Evolutionary conservation across 2,329 filamentous ascomycete species (phyloP).

Genomic region (Xylariaceae sp.): DNA sequence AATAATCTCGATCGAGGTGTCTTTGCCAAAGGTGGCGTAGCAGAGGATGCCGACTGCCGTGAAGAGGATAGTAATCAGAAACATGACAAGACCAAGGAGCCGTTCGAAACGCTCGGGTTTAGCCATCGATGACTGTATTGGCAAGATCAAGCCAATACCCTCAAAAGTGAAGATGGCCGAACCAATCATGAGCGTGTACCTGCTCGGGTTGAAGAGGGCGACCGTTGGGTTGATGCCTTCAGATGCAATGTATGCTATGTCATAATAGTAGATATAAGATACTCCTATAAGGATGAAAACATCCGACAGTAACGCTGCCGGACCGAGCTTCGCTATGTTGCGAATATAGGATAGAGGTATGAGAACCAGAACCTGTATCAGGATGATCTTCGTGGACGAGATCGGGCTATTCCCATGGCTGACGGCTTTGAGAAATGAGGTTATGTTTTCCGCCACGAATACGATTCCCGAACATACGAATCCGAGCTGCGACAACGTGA

Average conservation of each 20-base stretch:
- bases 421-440: conserved; percentile 63
- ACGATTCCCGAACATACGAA: conserved; percentile 76
- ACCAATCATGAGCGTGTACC: conserved; percentile 68
- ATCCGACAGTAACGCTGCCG: conserved; percentile 65
- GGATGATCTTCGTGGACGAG: conserved; percentile 57
- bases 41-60: conserved; percentile 68
- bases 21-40: conserved; percentile 67
- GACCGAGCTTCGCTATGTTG: conserved; percentile 70
- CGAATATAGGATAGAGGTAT: conserved; percentile 66
- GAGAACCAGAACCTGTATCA: conserved; percentile 59
- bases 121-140: conserved; percentile 72
- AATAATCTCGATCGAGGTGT: conserved; percentile 69
- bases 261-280: conserved; percentile 69
- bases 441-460: conserved; percentile 71
- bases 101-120: conserved; percentile 62
- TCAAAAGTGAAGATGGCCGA: conserved; percentile 76
- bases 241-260: conserved; percentile 53
- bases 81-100: conserved; percentile 65
- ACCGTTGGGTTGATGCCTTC: conserved; percentile 58
- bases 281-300: conserved; percentile 68
- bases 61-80: conserved; percentile 68
- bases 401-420: conserved; percentile 46
- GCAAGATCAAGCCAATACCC: conserved; percentile 71
- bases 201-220: conserved; percentile 63
- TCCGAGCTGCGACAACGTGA: conserved; percentile 70